Evolutionary conservation across 306 rosid genomes (phyloP).

Genomic region (Phaseolus lunatus): DNA sequence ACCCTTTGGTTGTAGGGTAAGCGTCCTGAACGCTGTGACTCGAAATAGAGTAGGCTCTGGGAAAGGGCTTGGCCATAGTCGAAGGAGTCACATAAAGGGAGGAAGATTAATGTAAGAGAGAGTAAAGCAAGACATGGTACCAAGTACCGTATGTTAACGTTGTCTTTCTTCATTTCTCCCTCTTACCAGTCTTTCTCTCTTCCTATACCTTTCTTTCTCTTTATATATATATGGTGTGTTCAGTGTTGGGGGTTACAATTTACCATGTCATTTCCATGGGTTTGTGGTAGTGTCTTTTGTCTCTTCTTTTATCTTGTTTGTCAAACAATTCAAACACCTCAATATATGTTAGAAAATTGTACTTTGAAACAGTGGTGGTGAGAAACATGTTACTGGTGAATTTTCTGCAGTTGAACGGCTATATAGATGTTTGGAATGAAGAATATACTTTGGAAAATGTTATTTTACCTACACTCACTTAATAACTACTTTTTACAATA

Average conservation of each 20-base stretch:
- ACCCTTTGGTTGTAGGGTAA: constrained; percentile 80
- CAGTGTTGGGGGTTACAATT: no score
- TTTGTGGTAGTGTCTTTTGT: background rate
- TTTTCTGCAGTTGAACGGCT: background rate
- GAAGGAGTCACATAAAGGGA: constrained; percentile 54
- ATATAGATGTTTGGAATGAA: no score
- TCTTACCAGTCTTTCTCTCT: background rate
- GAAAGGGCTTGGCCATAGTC: constrained; percentile 72
- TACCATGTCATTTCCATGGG: background rate
- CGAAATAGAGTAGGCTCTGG: constrained; percentile 79
- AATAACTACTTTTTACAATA: no score
- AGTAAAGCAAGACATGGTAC: constrained; percentile 46
- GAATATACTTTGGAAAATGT: no score
- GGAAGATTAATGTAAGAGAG: constrained; percentile 46
- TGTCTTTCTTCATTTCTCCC: constrained; percentile 48
- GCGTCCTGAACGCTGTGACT: constrained; percentile 88
- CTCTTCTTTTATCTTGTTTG: background rate
- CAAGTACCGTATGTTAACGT: constrained; percentile 28
- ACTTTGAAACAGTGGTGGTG: background rate
- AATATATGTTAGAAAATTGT: no score
- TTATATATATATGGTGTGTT: background rate
- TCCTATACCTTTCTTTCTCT: background rate
- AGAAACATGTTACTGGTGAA: background rate
- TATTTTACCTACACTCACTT: no score
- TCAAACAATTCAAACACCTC: background rate